Conservation (phyloP, 2,329 filamentous ascomycete species). For the Fulvia fulva region DNA sequence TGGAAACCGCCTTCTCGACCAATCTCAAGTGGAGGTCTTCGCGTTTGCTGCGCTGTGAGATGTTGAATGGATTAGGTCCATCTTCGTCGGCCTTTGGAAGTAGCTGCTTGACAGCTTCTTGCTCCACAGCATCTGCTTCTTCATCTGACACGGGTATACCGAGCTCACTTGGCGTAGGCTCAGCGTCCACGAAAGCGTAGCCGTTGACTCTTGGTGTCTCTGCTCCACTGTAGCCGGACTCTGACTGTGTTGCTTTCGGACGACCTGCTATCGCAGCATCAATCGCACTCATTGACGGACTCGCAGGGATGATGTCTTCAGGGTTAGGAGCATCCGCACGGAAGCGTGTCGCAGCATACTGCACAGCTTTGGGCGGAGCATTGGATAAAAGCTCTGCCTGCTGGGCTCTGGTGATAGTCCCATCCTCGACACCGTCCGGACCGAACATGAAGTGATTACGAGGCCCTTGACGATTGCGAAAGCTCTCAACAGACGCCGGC, state of each 20-base stretch:
- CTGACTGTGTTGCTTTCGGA: conserved; percentile 59
- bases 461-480: conserved; percentile 58
- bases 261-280: conserved; percentile 77
- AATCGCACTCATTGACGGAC: conserved; percentile 79
- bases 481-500: conserved; percentile 71
- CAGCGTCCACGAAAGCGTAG: conserved; percentile 90
- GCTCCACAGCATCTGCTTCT: conserved; percentile 33
- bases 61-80: conserved; percentile 72
- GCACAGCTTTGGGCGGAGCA: conserved; percentile 71
- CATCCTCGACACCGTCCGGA: conserved; percentile 60
- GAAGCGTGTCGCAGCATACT: conserved; percentile 80
- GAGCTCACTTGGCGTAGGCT: conserved; percentile 55
- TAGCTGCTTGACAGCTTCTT: conserved; percentile 37
- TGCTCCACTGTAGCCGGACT: conserved; percentile 56
- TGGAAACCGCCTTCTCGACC: conserved; percentile 75
- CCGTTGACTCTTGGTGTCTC: conserved; percentile 91
- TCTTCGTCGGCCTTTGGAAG: conserved; percentile 47
- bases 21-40: conserved; percentile 82
- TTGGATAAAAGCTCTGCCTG: conserved; percentile 65
- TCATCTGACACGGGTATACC: conserved; percentile 42
- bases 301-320: conserved; percentile 54
- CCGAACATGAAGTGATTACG: conserved; percentile 86
- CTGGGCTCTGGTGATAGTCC: conserved; percentile 58
- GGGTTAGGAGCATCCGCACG: conserved; percentile 27
- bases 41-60: conserved; percentile 68